Evolutionary conservation across 495 filamentous ascomycete species (phyloP).

Genomic region (Penicilliopsis zonata): DNA sequence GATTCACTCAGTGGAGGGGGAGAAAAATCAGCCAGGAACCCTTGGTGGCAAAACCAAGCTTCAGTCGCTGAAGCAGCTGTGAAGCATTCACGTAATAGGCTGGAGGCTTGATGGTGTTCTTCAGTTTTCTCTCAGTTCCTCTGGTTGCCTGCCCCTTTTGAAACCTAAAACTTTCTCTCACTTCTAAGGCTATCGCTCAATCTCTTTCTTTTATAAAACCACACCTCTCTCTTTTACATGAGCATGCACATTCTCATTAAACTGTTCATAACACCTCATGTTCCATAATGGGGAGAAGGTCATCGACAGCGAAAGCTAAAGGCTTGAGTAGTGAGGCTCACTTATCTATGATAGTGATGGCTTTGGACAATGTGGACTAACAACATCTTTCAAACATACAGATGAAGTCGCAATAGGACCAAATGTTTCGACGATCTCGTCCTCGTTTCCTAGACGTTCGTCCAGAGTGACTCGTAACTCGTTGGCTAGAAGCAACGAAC

Average conservation of each 20-base stretch:
- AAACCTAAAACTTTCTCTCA: too few relatives aligned
- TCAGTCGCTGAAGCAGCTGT: too few relatives aligned
- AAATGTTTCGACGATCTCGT: background rate
- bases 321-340: background rate
- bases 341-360: background rate
- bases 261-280: too few relatives aligned
- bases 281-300: background rate
- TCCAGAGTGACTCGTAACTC: slow-evolving; percentile 15
- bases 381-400: background rate
- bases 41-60: slow-evolving; percentile 1
- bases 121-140: too few relatives aligned
- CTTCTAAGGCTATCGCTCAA: too few relatives aligned
- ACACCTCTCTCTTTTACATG: too few relatives aligned
- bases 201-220: too few relatives aligned
- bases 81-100: too few relatives aligned
- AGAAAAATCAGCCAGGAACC: background rate
- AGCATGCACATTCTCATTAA: too few relatives aligned
- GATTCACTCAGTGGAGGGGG: background rate
- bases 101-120: too few relatives aligned
- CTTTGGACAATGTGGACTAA: background rate
- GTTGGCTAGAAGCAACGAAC: slow-evolving; percentile 4
- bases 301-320: background rate
- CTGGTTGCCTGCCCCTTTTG: too few relatives aligned
- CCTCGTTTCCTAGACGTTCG: slow-evolving; percentile 12
- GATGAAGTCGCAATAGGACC: background rate